Percentiles rank a stretch among this genome's conserved stretches.
Evolutionary conservation across 129 eudicot genomes (phyloP).

Genomic region (Smallanthus sonchifolius): DNA sequence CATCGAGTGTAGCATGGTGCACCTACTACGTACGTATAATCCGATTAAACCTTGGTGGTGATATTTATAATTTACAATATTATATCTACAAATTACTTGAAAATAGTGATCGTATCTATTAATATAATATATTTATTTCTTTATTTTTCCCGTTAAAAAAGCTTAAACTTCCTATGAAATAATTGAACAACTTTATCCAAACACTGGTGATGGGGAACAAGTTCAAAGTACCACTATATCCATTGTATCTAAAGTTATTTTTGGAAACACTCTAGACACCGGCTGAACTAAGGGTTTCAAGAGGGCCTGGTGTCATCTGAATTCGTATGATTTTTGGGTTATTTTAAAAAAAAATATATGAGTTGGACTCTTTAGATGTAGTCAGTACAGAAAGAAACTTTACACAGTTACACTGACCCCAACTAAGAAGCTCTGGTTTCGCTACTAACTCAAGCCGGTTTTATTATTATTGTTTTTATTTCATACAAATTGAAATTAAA

Average conservation of each 20-base stretch:
- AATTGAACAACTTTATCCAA: slow-evolving; percentile 9
- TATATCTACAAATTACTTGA: not conserved
- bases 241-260: slow-evolving; percentile 9
- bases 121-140: not conserved
- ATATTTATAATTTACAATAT: not conserved
- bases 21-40: not conserved
- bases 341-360: too few relatives aligned
- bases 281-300: too few relatives aligned
- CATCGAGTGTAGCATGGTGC: slow-evolving; percentile 2
- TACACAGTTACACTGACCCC: too few relatives aligned
- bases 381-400: too few relatives aligned
- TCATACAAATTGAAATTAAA: not conserved
- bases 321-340: too few relatives aligned
- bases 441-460: too few relatives aligned
- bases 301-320: too few relatives aligned
- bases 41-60: not conserved
- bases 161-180: not conserved
- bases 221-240: slow-evolving; percentile 15
- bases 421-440: too few relatives aligned
- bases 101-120: not conserved
- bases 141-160: not conserved
- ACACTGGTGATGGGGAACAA: slow-evolving; percentile 23
- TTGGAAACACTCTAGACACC: not conserved
- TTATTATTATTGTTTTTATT: not conserved
- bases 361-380: too few relatives aligned